Percentiles rank a stretch among this genome's conserved stretches.
Conservation (phyloP, 2,329 filamentous ascomycete genomes). For the Hypoxylon sp. region DNA sequence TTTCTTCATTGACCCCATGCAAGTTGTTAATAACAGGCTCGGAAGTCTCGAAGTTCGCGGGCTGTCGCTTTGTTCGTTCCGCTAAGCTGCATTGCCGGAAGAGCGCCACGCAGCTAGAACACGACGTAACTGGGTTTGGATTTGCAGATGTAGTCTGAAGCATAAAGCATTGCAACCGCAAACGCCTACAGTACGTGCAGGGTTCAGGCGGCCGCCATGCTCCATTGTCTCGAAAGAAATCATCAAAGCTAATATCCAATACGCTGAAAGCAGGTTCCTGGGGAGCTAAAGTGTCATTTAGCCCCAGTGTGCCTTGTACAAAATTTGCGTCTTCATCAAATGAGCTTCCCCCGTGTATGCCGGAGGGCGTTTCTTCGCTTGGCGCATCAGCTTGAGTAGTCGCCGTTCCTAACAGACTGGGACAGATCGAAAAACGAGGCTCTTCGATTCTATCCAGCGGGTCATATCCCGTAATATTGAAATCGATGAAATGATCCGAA, state of each 20-base stretch:
- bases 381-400: not conserved
- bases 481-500: not conserved
- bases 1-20: constrained; percentile 63
- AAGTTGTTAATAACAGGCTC: constrained; percentile 64
- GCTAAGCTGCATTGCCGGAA: constrained; percentile 67
- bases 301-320: not conserved
- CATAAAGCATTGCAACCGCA: constrained; percentile 65
- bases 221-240: constrained; percentile 59
- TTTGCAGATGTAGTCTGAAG: constrained; percentile 63
- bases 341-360: constrained; percentile 1
- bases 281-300: not conserved
- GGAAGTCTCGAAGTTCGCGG: constrained; percentile 63
- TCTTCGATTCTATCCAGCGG: not conserved
- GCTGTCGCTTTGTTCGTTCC: constrained; percentile 61
- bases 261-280: not conserved
- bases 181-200: constrained; percentile 61
- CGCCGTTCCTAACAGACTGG: not conserved
- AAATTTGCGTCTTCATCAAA: not conserved
- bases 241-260: constrained; percentile 39
- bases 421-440: not conserved
- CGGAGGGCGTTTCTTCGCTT: constrained; percentile 14
- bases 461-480: not conserved
- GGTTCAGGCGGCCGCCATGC: constrained; percentile 60
- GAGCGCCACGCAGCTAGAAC: constrained; percentile 66
- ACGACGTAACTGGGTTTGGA: constrained; percentile 64